These are phyloP conservation scores for Cryphonectria japonica DNA, from an alignment of 2,329 filamentous ascomycete species.

Conservation along the genomic window DNA sequence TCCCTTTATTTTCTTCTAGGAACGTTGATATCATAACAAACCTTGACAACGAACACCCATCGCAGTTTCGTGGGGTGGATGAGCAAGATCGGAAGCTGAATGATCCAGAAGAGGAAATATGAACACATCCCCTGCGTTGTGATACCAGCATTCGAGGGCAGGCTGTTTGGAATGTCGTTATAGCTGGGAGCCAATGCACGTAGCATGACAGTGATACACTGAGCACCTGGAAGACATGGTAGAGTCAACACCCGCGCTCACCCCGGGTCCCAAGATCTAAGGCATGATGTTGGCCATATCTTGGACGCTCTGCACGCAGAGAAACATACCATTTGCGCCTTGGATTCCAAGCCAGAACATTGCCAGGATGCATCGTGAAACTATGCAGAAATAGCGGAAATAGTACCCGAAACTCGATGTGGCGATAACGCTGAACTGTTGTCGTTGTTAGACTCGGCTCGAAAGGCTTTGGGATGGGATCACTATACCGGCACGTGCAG, in stretches of 20 bases:
- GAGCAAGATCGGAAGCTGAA: constrained; percentile 57
- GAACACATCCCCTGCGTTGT: constrained; percentile 55
- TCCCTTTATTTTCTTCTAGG: neutral
- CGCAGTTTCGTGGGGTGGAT: constrained; percentile 43
- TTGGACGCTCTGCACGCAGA: neutral
- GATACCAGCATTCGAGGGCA: constrained; percentile 56
- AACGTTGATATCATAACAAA: neutral
- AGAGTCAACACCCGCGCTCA: neutral
- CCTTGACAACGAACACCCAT: constrained; percentile 49
- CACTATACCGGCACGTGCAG: constrained; percentile 45
- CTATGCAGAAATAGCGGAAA: constrained; percentile 41
- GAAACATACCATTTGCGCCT: constrained; percentile 54
- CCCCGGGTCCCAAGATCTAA: neutral
- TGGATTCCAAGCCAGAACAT: constrained; percentile 68
- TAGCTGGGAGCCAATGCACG: constrained; percentile 59
- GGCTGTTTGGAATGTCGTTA: constrained; percentile 53
- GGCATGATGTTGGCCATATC: neutral
- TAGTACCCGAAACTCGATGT: constrained; percentile 52
- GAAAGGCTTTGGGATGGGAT: neutral
- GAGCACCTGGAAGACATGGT: constrained; percentile 44
- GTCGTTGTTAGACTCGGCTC: neutral
- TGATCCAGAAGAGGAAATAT: constrained; percentile 58
- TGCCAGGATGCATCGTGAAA: constrained; percentile 48
- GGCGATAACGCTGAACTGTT: constrained; percentile 47
- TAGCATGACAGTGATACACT: constrained; percentile 49